phyloP scores from a whole-genome alignment of 23 red algal species.

The Gracilaria gracilis region DNA sequence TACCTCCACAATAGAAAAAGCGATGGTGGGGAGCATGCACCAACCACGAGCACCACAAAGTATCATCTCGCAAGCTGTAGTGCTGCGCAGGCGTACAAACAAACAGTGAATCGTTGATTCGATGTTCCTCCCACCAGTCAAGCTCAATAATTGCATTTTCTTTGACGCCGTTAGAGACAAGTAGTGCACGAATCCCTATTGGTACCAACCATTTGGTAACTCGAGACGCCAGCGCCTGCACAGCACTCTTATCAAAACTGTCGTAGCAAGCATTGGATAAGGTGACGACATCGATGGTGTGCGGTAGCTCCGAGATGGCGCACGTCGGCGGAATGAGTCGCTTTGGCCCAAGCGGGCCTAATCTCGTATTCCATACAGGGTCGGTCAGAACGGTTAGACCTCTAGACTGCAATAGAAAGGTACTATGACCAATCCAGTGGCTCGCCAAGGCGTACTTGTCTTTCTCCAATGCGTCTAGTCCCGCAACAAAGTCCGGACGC shows the following conservation, averaged over 20 bases:
- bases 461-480: conserved; percentile 13
- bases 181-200: conserved; percentile 36
- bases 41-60: conserved; percentile 67
- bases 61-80: conserved; percentile 51
- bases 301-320: conserved; percentile 53
- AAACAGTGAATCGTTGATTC: conserved; percentile 24
- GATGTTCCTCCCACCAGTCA: conserved; percentile 71
- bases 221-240: conserved; percentile 21
- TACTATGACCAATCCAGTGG: conserved; percentile 69
- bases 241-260: conserved; percentile 69
- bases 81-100: conserved; percentile 63
- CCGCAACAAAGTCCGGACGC: conserved; percentile 47
- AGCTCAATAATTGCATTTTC: conserved; percentile 65
- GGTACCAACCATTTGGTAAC: conserved; percentile 59
- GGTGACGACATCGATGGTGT: conserved; percentile 59
- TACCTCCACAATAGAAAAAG: conserved; percentile 65
- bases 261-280: conserved; percentile 52
- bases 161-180: conserved; percentile 35
- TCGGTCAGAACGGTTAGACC: conserved; percentile 70
- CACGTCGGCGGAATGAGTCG: conserved; percentile 63
- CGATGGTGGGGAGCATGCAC: conserved; percentile 43
- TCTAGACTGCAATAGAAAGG: conserved; percentile 43
- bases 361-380: conserved; percentile 53
- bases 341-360: conserved; percentile 65
- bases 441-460: conserved; percentile 55